phyloP scores from a whole-genome alignment of 225 moss, liverwort and hornwort species.

The Polytrichum commune region DNA sequence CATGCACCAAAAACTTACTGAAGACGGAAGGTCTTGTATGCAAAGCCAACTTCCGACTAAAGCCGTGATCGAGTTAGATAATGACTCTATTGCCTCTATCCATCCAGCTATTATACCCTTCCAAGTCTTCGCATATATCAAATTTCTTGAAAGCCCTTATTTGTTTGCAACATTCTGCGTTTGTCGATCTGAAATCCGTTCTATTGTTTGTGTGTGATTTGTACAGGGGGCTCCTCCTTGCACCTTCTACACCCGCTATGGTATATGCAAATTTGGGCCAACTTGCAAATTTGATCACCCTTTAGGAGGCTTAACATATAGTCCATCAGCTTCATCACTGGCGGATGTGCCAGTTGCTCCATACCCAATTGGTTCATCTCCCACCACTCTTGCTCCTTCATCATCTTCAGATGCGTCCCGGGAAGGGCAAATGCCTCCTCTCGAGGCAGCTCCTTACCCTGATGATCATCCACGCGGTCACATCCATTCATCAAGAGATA shows the following conservation, averaged over 20 bases:
- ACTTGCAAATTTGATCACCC: slow-evolving; percentile 99
- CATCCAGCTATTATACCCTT: too few relatives aligned
- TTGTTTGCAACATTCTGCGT: too few relatives aligned
- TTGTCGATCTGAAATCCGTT: too few relatives aligned
- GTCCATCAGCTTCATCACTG: slow-evolving; percentile 91
- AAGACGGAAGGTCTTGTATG: too few relatives aligned
- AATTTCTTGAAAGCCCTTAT: too few relatives aligned
- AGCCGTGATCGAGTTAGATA: too few relatives aligned
- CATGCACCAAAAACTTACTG: too few relatives aligned
- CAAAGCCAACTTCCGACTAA: too few relatives aligned
- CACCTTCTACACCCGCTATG: slow-evolving; percentile 94
- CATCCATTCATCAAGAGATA: slow-evolving; percentile 48
- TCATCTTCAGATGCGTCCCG: slow-evolving; percentile 62
- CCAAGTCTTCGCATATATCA: too few relatives aligned
- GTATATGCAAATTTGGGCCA: slow-evolving; percentile 98
- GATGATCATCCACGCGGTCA: slow-evolving; percentile 42
- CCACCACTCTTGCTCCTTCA: slow-evolving; percentile 67
- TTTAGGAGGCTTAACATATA: slow-evolving; percentile 71
- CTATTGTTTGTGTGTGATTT: background rate
- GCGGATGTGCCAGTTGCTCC: slow-evolving; percentile 96
- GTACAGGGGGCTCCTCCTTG: slow-evolving; percentile 90
- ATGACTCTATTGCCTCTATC: too few relatives aligned
- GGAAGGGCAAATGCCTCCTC: slow-evolving; percentile 59
- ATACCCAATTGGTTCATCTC: slow-evolving; percentile 68
- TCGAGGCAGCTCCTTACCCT: slow-evolving; percentile 53